Base-by-base conservation (phyloP, 2,329 filamentous ascomycete genomes). In the Pseudocercospora eumusae region DNA sequence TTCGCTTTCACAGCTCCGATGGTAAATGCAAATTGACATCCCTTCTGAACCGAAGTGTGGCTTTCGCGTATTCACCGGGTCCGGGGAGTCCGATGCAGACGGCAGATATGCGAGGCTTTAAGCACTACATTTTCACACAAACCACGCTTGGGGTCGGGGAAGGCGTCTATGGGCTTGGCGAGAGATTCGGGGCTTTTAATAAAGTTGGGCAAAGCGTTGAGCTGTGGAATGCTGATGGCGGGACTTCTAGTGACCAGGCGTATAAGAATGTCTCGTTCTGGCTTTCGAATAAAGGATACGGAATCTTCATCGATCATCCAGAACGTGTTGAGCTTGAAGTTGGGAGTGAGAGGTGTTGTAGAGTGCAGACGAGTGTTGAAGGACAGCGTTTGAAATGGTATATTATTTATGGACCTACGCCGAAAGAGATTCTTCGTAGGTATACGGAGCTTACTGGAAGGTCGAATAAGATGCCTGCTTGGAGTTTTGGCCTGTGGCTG, bases 401-500 rank as follows among this genome's bases (percentile, higher is more conserved):
- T 73, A 79, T 92, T 64, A 89, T 92, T 61, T 86, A 90, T 68
- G 89, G 89, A 0, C 83, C 84, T 0, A 85, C 84, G 0, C 89
- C 89, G 0, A 91, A 90, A 75, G 88, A 92, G 53, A 84, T 92
- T 1, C 77, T 92, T 15, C 80, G 81, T 40, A 83, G 84, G 65
- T 92, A 92, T 73, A 84, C 87, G 0, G 77, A 82, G 21, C 79
- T 92, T 36, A 91, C 88, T 0, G 89, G 89, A 1, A 82, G 82
- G 52, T 83, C 89, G 0, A 83, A 81, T 36, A 82, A 82, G 59
- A 83, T 90, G 1, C 90, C 89, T 0, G 82, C 83, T 27, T 92
- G 89, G 90, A 90, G 87, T 65, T 92, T 87, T 65, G 89, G 89
- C 1, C 80, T 92, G 8, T 92, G 89, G 89, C 80, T 92, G 20